Base-by-base conservation (phyloP, 23 red algal species). In the Agarophyton chilense region DNA sequence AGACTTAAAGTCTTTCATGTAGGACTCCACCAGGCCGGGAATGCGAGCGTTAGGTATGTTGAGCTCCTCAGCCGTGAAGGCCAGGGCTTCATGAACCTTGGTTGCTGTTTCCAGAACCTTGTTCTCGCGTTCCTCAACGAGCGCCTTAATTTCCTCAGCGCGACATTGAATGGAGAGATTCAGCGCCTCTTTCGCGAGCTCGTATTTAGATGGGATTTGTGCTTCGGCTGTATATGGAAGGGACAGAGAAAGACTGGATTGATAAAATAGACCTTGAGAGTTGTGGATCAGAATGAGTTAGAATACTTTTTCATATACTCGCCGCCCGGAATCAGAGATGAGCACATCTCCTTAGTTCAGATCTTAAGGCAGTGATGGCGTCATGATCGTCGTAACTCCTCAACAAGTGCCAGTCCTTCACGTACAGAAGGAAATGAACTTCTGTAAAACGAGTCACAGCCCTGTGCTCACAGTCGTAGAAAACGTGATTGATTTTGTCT, bases 271-370 rank as follows among this genome's bases (percentile, higher is more conserved):
- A 95, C 95, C 75, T 46, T 98, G 29, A 54, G 92, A 25, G 96
- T 95, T 46, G 94, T 96, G 1, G 89, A 95, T 38, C 95, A 93
- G 96, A 93, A 93, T 2, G 89, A 90, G 28, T 86, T 98, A 41
- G 96, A 98, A 82, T 98, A 93, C 56, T 75, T 98, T 11, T 63
- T 98, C 78, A 72, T 98, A 25, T 93, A 98, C 53, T 72, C 90
- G 10, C 96, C 96, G 81, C 96, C 96, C 5, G 96, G 96, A 19
- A 98, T 93, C 19, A 94, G 90, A 18, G 96, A 98, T 62, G 97
- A 99, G 85, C 97, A 99, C 63, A 99, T 99, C 26, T 95, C 97
- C 17, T 68, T 99, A 32, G 87, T 95, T 8, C 97, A 99, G 68
- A 71, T 85, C 58, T 61, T 99, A 14, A 94, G 55, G 57, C 67